Evolutionary conservation across 352 stramenopile species (phyloP), one percentile per base, ranked within the genome.

Genomic region (Globisporangium iwayamae): DNA sequence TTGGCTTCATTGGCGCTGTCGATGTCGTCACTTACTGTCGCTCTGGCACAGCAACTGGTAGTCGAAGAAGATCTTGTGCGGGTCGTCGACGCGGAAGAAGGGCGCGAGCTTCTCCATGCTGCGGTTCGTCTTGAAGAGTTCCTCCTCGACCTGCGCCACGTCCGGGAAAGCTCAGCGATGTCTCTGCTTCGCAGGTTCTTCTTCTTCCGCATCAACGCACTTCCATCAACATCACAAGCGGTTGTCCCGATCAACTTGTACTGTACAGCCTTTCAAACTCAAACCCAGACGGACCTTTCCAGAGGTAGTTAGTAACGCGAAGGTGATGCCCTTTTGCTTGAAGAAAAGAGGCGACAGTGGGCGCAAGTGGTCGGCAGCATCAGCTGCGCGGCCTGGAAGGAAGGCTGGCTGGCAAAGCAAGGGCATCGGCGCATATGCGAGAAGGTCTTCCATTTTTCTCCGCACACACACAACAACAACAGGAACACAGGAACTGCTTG

Each of bases 51-150:
- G 6, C 25, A 28, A 28, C 56, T 94, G 83, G 66, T 90, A 90
- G 70, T 87, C 92, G 67, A 94, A 91, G 64, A 93, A 91, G 43
- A 94, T 74, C 51, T 89, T 89, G 53, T 70, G 72, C 32, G 82
- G 82, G 3, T 83, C 85, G 55, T 91, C 75, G 20, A 65, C 66
- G 38, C 77, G 78, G 66, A 94, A 94, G 70, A 94, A 94, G 32
- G 68, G 71, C 52, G 71, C 62, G 54, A 94, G 80, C 45, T 74
- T 75, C 16, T 91, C 85, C 83, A 94, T 91, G 71, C 88, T 91
- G 58, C 76, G 71, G 67, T 92, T 92, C 53, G 75, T 79, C 60
- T 84, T 87, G 72, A 94, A 71, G 9, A 91, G 75, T 28, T 28
- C 25, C 62, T 93, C 85, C 62, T 94, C 83, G 20, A 94, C 78